Conservation (phyloP, 495 filamentous ascomycete species). For the Friedmanniomyces simplex region DNA sequence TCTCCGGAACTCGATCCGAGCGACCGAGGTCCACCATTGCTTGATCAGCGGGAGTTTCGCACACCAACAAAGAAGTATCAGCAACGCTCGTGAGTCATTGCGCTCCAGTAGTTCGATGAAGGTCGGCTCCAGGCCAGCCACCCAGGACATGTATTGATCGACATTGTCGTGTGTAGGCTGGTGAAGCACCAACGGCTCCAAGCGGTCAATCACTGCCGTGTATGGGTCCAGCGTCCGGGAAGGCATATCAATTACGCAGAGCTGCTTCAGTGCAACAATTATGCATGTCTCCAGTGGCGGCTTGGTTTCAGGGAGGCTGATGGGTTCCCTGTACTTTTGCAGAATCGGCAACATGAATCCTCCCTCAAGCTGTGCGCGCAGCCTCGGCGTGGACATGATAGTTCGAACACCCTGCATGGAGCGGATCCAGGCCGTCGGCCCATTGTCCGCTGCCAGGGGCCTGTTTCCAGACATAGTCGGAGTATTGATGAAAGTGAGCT, state of each 20-base stretch:
- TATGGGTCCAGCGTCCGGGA: neutral
- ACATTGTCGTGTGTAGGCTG: neutral
- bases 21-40: neutral
- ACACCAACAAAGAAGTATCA: neutral
- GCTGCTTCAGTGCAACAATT: neutral
- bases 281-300: neutral
- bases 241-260: neutral
- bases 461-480: neutral
- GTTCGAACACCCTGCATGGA: constrained; percentile 7
- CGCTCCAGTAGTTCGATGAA: neutral
- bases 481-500: constrained; percentile 9
- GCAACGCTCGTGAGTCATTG: neutral
- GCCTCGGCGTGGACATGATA: neutral
- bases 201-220: neutral
- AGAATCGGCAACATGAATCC: neutral
- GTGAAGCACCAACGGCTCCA: neutral
- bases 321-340: neutral
- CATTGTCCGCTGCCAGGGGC: neutral
- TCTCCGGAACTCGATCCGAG: neutral
- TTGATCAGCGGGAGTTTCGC: neutral
- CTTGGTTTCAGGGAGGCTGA: neutral
- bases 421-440: constrained; percentile 1
- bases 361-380: neutral
- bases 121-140: neutral
- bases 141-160: neutral